A percentile compares a stretch with the other conserved stretches of the same genome.
phyloP scores from a whole-genome alignment of 2,329 filamentous ascomycete species.

The Hypoxylon sp. region DNA sequence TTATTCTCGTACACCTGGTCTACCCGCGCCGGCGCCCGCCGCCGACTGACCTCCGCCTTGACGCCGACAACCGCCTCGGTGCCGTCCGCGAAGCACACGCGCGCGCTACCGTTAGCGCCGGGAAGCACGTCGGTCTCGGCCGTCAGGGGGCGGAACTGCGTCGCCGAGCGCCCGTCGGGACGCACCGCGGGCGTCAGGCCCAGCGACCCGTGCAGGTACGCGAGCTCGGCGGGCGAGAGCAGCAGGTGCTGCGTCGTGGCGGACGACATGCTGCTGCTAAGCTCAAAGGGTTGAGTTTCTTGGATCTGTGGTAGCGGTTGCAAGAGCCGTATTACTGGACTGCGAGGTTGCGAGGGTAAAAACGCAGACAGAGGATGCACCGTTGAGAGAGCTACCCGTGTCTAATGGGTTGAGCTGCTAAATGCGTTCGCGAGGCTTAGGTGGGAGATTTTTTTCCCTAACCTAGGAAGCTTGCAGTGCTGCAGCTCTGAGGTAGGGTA shows the following conservation, averaged over 20 bases:
- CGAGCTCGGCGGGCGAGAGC: constrained; percentile 94
- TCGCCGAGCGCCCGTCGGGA: constrained; percentile 83
- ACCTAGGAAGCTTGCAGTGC: constrained; percentile 8
- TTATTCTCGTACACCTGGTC: constrained; percentile 28
- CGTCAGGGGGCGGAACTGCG: constrained; percentile 89
- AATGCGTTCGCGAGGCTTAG: constrained; percentile 33
- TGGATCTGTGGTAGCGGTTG: not conserved
- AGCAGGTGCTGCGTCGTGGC: constrained; percentile 75
- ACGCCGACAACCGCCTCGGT: constrained; percentile 96
- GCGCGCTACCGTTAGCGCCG: constrained; percentile 88
- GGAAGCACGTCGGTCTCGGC: constrained; percentile 93
- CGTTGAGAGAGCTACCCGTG: not conserved
- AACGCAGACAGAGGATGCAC: not conserved
- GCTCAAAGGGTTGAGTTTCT: constrained; percentile 8
- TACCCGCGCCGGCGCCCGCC: constrained; percentile 43
- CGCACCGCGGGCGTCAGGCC: constrained; percentile 85
- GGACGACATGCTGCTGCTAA: constrained; percentile 57
- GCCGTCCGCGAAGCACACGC: constrained; percentile 93
- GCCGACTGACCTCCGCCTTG: constrained; percentile 85
- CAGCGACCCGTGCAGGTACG: constrained; percentile 92
- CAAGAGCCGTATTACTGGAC: too few relatives aligned
- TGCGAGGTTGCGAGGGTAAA: not conserved
- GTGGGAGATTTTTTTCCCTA: constrained; percentile 41
- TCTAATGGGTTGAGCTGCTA: not conserved
- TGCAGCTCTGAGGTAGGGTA: constrained; percentile 11